Conservation (phyloP, 225 moss, liverwort and hornwort species). For the Sphagnum tenellum region DNA sequence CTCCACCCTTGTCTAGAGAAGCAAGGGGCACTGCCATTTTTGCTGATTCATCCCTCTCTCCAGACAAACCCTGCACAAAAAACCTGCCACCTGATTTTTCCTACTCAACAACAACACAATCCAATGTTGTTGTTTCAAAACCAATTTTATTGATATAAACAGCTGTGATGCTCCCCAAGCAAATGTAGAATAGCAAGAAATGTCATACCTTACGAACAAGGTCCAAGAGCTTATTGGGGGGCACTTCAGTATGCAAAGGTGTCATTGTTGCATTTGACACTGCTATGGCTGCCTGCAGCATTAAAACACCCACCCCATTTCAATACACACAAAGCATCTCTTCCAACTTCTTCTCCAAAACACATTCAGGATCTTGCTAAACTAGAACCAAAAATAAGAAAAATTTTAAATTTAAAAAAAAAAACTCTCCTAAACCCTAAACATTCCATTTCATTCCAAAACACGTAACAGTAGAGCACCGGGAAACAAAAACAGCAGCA, state of each 20-base stretch:
- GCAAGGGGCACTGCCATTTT: slow-evolving; percentile 13
- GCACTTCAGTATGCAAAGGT: slow-evolving; percentile 54
- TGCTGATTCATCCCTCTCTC: slow-evolving; percentile 50
- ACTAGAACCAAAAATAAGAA: no score
- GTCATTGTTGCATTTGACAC: slow-evolving; percentile 79
- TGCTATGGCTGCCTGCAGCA: slow-evolving; percentile 42
- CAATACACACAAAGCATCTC: no score
- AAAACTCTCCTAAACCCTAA: not conserved
- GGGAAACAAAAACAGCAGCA: no score
- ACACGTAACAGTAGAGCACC: no score
- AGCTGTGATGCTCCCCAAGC: no score
- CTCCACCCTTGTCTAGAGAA: slow-evolving; percentile 15
- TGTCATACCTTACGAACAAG: slow-evolving; percentile 58
- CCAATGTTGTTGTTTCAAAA: no score
- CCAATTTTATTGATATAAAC: no score
- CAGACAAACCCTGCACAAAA: slow-evolving; percentile 30
- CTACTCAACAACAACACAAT: not conserved
- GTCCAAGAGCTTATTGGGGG: slow-evolving; percentile 71
- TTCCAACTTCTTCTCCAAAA: no score
- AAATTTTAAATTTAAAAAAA: not conserved
- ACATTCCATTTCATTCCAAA: no score
- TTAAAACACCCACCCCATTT: no score
- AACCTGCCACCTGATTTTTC: not conserved
- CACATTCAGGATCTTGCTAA: no score
- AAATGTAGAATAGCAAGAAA: not conserved